Conservation (phyloP, 2,329 filamentous ascomycete genomes). For the Laburnicola sp. region DNA sequence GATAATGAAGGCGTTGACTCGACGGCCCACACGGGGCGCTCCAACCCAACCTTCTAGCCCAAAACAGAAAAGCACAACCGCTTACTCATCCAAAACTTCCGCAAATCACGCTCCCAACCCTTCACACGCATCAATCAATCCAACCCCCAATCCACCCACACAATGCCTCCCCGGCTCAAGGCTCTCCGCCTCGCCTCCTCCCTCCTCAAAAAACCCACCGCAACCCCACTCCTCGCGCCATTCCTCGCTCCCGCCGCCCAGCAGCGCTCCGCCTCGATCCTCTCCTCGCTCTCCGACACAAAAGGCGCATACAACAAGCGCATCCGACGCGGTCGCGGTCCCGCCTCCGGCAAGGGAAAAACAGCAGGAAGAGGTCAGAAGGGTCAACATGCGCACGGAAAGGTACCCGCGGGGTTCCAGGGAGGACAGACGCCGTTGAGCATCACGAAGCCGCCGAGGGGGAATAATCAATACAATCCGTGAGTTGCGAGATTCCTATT, state of each 20-base stretch:
- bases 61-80: too few species aligned
- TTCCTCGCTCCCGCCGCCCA: constrained; percentile 49
- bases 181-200: constrained; percentile 34
- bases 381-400: constrained; percentile 92
- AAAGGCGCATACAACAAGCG: constrained; percentile 80
- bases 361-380: constrained; percentile 94
- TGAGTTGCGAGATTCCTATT: constrained; percentile 17
- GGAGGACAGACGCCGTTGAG: constrained; percentile 90
- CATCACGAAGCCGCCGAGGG: constrained; percentile 76
- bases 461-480: constrained; percentile 54
- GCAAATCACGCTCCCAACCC: too few species aligned
- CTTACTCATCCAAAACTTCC: too few species aligned
- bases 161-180: constrained; percentile 43
- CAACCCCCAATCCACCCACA: constrained; percentile 6
- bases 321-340: constrained; percentile 86
- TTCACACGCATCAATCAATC: background rate
- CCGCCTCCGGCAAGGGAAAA: constrained; percentile 94
- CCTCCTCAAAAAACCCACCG: constrained; percentile 20
- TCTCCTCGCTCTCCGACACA: constrained; percentile 79
- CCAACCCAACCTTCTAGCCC: too few species aligned
- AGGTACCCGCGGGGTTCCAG: constrained; percentile 88
- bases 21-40: too few species aligned
- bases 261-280: constrained; percentile 72
- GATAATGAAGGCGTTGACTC: too few species aligned
- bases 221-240: constrained; percentile 20